phyloP scores from a whole-genome alignment of 1,284 basidiomycete genomes.

The Coniferiporia sulphurascens region DNA sequence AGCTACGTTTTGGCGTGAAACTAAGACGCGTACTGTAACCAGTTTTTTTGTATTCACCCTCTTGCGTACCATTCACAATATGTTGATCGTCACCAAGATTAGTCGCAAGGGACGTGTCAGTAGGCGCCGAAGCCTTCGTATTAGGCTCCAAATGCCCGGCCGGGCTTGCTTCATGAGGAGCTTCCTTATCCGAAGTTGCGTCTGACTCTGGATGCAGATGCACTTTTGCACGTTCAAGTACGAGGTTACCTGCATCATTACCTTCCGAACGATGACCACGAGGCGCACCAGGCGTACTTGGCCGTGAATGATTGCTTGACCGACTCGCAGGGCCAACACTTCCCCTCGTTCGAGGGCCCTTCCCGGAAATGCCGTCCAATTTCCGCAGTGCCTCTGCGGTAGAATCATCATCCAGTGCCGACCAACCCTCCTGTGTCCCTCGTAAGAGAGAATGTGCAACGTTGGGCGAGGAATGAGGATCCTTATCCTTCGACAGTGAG shows the following conservation, averaged over 20 bases:
- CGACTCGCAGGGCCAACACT: constrained; percentile 63
- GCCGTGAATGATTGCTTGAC: constrained; percentile 62
- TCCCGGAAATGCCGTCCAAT: constrained; percentile 83
- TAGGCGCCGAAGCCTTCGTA: neutral
- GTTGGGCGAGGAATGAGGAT: constrained; percentile 49
- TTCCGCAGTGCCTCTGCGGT: constrained; percentile 91
- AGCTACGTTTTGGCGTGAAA: constrained; percentile 79
- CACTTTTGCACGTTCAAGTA: constrained; percentile 4
- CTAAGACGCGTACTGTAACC: constrained; percentile 56
- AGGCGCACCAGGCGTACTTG: constrained; percentile 58
- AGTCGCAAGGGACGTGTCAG: neutral
- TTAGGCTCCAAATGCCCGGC: neutral
- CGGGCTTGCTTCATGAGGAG: neutral
- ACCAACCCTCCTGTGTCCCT: constrained; percentile 82
- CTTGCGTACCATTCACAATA: neutral
- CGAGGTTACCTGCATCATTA: constrained; percentile 25
- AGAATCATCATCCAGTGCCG: constrained; percentile 77
- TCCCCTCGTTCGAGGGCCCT: constrained; percentile 56
- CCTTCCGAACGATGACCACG: constrained; percentile 35
- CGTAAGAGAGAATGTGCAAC: constrained; percentile 77
- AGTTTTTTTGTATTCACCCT: constrained; percentile 43
- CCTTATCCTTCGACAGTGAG: constrained; percentile 21
- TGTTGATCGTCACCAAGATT: neutral
- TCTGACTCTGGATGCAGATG: neutral
- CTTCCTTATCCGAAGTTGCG: neutral